phyloP scores from a whole-genome alignment of 1,284 basidiomycete genomes.

The Ceratobasidium theobromae region DNA sequence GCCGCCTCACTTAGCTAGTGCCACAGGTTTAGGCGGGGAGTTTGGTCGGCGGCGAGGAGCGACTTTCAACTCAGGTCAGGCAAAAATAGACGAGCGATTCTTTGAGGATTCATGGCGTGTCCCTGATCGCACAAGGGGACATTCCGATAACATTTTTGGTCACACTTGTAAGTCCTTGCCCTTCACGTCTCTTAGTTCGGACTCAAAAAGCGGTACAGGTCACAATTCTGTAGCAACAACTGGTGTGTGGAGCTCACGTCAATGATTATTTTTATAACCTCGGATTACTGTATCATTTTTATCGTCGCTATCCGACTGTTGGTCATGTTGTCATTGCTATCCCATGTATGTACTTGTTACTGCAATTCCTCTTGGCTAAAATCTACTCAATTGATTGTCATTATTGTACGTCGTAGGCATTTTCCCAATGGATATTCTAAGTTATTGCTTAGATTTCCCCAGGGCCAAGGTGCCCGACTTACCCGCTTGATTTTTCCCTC shows the following conservation, averaged over 20 bases:
- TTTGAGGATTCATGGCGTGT: slow-evolving; percentile 6
- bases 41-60: slow-evolving; percentile 17
- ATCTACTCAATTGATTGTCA: too few relatives aligned
- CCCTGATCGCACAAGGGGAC: slow-evolving; percentile 9
- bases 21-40: slow-evolving; percentile 13
- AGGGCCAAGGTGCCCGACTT: too few relatives aligned
- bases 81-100: neutral
- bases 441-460: neutral
- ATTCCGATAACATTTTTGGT: slow-evolving; percentile 13
- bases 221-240: slow-evolving; percentile 23
- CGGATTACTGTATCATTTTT: neutral
- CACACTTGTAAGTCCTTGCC: neutral
- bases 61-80: neutral
- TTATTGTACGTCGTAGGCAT: too few relatives aligned
- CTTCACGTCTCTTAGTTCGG: neutral
- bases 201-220: neutral
- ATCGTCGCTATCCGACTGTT: slow-evolving; percentile 6
- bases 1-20: slow-evolving; percentile 8
- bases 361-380: neutral
- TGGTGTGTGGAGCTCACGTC: slow-evolving; percentile 9
- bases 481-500: too few relatives aligned
- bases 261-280: neutral
- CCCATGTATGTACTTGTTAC: slow-evolving; percentile 7
- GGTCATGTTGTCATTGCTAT: neutral
- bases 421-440: too few relatives aligned